Conservation (phyloP, 2,329 filamentous ascomycete species). For the Alternaria tenuissima region DNA sequence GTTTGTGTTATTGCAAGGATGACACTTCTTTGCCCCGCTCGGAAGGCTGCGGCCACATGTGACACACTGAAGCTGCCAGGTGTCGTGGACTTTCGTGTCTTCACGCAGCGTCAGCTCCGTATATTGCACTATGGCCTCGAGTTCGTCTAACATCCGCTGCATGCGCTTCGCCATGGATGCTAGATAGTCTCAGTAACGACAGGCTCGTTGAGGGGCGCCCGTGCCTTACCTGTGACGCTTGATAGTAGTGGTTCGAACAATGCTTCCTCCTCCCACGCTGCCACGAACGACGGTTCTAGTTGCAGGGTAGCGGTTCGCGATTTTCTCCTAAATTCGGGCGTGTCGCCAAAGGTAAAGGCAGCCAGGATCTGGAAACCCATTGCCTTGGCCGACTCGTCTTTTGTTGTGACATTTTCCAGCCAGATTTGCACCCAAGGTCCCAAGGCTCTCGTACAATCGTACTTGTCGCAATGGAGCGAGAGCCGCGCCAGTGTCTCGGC, state of each 20-base stretch:
- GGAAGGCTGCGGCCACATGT: slow-evolving; percentile 3
- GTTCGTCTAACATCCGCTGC: neutral
- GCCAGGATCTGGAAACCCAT: slow-evolving; percentile 16
- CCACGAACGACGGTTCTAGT: neutral
- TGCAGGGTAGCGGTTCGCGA: neutral
- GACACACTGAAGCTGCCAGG: neutral
- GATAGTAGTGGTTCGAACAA: neutral
- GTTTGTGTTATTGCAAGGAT: slow-evolving; percentile 11
- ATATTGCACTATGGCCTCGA: neutral
- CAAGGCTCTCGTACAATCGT: slow-evolving; percentile 10
- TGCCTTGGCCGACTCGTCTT: neutral
- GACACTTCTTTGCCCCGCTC: slow-evolving; percentile 10
- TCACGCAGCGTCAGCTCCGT: neutral
- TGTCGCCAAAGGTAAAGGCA: slow-evolving; percentile 13
- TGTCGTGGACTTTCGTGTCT: neutral
- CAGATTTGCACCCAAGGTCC: slow-evolving; percentile 13
- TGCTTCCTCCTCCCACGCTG: neutral
- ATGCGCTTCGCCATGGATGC: neutral
- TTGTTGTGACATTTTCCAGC: slow-evolving; percentile 6
- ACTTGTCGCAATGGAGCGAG: no score
- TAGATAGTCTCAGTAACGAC: neutral
- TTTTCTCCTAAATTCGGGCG: slow-evolving; percentile 3
- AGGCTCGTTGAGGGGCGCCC: neutral
- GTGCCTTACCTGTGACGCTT: neutral
- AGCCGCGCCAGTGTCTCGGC: slow-evolving; percentile 7